These are phyloP conservation scores for Lactifluus subvellereus DNA, from an alignment of 768 basidiomycete genomes.

Conservation along the genomic window DNA sequence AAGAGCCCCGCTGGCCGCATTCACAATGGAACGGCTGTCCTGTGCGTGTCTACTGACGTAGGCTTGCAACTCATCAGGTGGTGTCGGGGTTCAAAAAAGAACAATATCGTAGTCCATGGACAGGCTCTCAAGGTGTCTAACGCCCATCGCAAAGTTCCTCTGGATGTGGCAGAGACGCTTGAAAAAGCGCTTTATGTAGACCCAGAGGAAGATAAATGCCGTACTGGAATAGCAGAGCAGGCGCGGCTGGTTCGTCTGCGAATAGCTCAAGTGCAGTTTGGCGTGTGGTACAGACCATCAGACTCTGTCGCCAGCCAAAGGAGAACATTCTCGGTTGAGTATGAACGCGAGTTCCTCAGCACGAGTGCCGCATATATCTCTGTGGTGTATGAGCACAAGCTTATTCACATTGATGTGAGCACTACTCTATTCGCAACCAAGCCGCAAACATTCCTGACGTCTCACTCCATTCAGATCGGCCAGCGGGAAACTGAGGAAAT, in stretches of 20 bases:
- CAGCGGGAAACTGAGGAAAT: conserved; percentile 10
- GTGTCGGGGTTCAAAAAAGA: conserved; percentile 32
- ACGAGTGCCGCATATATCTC: conserved; percentile 45
- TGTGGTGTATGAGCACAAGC: conserved; percentile 65
- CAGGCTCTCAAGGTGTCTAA: conserved; percentile 26
- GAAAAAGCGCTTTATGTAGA: conserved; percentile 32
- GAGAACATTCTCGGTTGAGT: conserved; percentile 59
- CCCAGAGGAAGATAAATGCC: conserved; percentile 29
- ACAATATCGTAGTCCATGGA: conserved; percentile 24
- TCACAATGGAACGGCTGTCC: conserved; percentile 47
- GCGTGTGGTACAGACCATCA: conserved; percentile 42
- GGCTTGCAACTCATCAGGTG: conserved; percentile 45
- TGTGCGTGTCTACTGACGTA: conserved; percentile 31
- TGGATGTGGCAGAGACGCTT: conserved; percentile 21
- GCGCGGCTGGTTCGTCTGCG: conserved; percentile 46
- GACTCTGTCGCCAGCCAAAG: conserved; percentile 18
- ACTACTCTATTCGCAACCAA: not conserved
- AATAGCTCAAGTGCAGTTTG: conserved; percentile 62
- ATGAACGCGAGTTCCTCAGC: conserved; percentile 46
- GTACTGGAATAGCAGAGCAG: conserved; percentile 24
- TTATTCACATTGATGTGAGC: conserved; percentile 56
- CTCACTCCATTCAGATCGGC: not conserved
- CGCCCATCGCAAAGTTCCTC: conserved; percentile 3
- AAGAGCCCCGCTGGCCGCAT: conserved; percentile 43
- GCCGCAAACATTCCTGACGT: not conserved